Evolutionary conservation across 257 asterid species (phyloP).

Genomic region (Jaltomata sinuosa): DNA sequence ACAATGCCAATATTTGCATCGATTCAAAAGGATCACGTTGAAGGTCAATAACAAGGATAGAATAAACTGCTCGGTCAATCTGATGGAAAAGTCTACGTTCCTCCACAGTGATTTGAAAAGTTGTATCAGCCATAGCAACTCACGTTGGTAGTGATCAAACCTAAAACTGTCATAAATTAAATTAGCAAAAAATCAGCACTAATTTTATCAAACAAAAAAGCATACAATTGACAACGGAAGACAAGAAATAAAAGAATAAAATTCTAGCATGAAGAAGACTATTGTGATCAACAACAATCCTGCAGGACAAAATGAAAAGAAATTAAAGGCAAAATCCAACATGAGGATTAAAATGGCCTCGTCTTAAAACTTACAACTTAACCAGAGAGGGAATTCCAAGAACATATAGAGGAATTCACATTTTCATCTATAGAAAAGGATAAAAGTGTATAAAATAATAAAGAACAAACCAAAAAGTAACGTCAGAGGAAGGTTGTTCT

Average conservation of each 20-base stretch:
- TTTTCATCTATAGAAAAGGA: neutral
- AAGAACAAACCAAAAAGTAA: neutral
- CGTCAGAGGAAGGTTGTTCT: neutral
- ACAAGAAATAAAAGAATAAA: neutral
- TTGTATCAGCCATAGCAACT: slow-evolving; percentile 18
- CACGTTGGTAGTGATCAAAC: slow-evolving; percentile 5
- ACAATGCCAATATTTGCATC: slow-evolving; percentile 39
- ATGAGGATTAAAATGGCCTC: too few species aligned
- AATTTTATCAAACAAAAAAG: neutral
- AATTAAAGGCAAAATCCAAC: neutral
- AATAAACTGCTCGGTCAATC: slow-evolving; percentile 39
- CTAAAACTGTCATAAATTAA: slow-evolving; percentile 8
- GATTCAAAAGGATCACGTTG: slow-evolving; percentile 36
- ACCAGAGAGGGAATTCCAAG: neutral
- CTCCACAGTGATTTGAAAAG: slow-evolving; percentile 7
- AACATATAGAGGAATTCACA: neutral
- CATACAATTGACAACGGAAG: neutral
- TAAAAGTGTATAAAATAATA: neutral
- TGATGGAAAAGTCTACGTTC: slow-evolving; percentile 27
- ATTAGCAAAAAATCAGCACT: neutral
- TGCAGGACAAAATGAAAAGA: too few species aligned
- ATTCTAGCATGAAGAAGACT: neutral
- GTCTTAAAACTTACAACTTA: neutral
- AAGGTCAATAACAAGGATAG: slow-evolving; percentile 39
- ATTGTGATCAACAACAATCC: too few species aligned